These are phyloP conservation scores for Oldenlandia corymbosa DNA, from an alignment of 257 asterid genomes.

Conservation along the genomic window DNA sequence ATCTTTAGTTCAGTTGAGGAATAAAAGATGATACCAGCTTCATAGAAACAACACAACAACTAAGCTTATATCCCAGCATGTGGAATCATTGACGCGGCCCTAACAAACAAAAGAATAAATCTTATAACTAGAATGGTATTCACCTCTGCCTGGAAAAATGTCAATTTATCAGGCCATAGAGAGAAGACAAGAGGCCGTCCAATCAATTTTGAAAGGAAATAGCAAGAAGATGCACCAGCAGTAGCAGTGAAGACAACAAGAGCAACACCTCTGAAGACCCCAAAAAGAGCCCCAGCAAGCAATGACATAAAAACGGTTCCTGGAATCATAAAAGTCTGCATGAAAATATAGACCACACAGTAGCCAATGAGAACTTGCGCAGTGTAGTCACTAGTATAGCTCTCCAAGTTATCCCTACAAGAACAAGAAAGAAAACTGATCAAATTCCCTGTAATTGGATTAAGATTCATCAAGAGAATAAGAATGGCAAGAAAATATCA, in stretches of 20 bases:
- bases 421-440: conserved; percentile 6
- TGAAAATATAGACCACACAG: conserved; percentile 80
- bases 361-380: conserved; percentile 84
- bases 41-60: too few species aligned
- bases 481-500: not conserved
- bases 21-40: too few species aligned
- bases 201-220: conserved; percentile 69
- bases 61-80: too few species aligned
- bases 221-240: conserved; percentile 95
- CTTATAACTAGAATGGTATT: conserved; percentile 11
- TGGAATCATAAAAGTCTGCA: conserved; percentile 99
- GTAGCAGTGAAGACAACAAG: conserved; percentile 90
- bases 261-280: conserved; percentile 81
- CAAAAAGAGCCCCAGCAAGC: conserved; percentile 91
- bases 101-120: not conserved
- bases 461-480: not conserved
- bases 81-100: too few species aligned
- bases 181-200: conserved; percentile 93
- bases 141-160: conserved; percentile 85
- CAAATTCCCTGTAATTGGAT: not conserved
- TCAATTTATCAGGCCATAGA: conserved; percentile 90
- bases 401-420: conserved; percentile 82
- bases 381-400: conserved; percentile 88
- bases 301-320: conserved; percentile 95
- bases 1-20: conserved; percentile 7